Evolutionary conservation across 1,284 basidiomycete species (phyloP), one percentile per base, ranked within the genome.

Genomic region (Paramarasmius palmivorus): DNA sequence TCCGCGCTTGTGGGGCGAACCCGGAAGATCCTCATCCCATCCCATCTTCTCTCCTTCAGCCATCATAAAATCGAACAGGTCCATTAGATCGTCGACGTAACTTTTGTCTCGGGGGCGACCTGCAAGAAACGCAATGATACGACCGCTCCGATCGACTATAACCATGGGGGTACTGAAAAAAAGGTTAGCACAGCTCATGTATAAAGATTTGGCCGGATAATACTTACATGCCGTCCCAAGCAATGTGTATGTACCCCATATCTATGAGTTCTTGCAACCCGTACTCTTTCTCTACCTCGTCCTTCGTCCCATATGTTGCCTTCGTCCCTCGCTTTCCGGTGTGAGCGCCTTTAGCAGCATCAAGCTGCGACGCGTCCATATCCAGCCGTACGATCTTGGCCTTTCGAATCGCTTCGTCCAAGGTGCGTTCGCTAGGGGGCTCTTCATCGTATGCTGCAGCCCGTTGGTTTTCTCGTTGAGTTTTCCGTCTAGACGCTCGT

Each of bases 271-370:
- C 40, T 15, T 29, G 14, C 5, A 51, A 19, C 9, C 4, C 10
- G 25, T 44, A 51, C 7, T 39, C 10, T 26, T 25, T 53, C n/a
- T 36, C 20, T 3, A 19, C 34, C 10, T 53, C 45, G 6, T n/a
- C 26, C n/a, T 20, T 22, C 8, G 17, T 34, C 6, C 52, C 52
- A 5, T 41, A 9, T 25, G 37, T n/a, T 2, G 14, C 15, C 14
- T 3, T 15, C 9, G 52, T 54, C 3, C 47, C 52, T 9, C 23
- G 37, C 32, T 49, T 54, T 6, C 46, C 47, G 6, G 40, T 40
- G n/a, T 49, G 47, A 10, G 52, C 52, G 1, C 52, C 52, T 20
- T 42, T 3, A 5, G 52, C 52, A n/a, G 47, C 47, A 35, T 34
- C 39, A n/a, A 48, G 19, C 5, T 41, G 10, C 17, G 36, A 9